Conservation (phyloP, 495 filamentous ascomycete genomes). For the Lepraria neglecta region DNA sequence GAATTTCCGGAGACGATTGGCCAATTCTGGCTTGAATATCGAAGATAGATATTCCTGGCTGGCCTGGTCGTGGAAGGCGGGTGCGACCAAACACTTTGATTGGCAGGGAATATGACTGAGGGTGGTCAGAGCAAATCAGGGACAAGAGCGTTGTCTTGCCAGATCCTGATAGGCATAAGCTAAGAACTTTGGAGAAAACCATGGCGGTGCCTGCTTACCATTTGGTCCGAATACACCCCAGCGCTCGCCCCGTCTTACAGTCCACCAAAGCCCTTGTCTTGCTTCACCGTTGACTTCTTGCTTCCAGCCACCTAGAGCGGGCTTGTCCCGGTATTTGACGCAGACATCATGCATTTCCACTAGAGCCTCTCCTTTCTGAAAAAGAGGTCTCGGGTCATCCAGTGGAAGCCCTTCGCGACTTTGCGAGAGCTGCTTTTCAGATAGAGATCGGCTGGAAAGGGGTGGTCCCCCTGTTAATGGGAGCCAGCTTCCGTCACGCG, state of each 20-base stretch:
- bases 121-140: conserved; percentile 90
- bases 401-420: conserved; percentile 23
- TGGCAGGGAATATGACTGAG: conserved; percentile 83
- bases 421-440: background rate
- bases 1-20: conserved; percentile 88
- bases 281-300: conserved; percentile 44
- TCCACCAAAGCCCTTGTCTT: conserved; percentile 69
- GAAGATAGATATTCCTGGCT: conserved; percentile 77
- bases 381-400: background rate
- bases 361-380: conserved; percentile 50
- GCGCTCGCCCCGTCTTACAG: conserved; percentile 69
- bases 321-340: conserved; percentile 72
- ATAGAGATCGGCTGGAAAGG: background rate
- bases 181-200: background rate
- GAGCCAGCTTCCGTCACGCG: no score
- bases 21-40: conserved; percentile 86
- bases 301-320: conserved; percentile 73
- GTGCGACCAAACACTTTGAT: conserved; percentile 78
- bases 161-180: conserved; percentile 40
- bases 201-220: conserved; percentile 36
- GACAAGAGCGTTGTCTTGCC: conserved; percentile 92
- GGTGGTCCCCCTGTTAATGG: background rate
- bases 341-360: conserved; percentile 80
- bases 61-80: conserved; percentile 65
- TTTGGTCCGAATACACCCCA: conserved; percentile 93